Base-by-base conservation (phyloP, 2,329 filamentous ascomycete species). In the Fusarium sp. region DNA sequence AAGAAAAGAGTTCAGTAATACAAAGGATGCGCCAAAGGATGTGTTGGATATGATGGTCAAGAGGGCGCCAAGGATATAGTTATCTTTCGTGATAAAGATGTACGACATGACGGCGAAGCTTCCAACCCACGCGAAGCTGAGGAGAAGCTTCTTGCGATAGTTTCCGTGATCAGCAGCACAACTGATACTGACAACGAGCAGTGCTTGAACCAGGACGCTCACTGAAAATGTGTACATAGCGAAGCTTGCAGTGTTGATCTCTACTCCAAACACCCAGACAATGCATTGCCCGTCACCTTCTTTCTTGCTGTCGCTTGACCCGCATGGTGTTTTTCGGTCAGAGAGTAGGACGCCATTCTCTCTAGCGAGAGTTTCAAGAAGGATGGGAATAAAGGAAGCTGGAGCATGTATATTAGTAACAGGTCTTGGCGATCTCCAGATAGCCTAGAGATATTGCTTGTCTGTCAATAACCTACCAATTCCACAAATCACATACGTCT, bases 161-260 rank as follows among this genome's bases (percentile, higher is more conserved):
- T 89, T 92, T 69, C 96, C 96, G 81, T 98, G 95, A 80, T 99
- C 96, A 62, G 96, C 96, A 11, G 95, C 95, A 60, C 93, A 96
- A 77, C 94, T 97, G 86, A 99, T 97, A 78, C 94, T 97, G 70
- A 99, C 94, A 45, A 99, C 97, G 33, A 98, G 84, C 32, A 98
- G 82, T 3, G 95, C 93, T 80, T 99, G 96, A 14, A 98, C 81
- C 23, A 98, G 81, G 3, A 99, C 96, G 79, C 93, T 97, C 77
- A 97, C 85, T 63, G 94, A 97, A 81, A 99, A 99, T 4, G 94
- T 98, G 82, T 98, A 98, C 94, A 98, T 97, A 79, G 94, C 95
- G 80, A 98, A 98, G 80, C 93, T 97, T 38, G 95, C 95, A 2
- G 95, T 98, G 81, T 98, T 98, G 83, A 99, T 91, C 77, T 97